Evolutionary conservation across 2,329 filamentous ascomycete species (phyloP).

Genomic region (Sporothrix globosa): DNA sequence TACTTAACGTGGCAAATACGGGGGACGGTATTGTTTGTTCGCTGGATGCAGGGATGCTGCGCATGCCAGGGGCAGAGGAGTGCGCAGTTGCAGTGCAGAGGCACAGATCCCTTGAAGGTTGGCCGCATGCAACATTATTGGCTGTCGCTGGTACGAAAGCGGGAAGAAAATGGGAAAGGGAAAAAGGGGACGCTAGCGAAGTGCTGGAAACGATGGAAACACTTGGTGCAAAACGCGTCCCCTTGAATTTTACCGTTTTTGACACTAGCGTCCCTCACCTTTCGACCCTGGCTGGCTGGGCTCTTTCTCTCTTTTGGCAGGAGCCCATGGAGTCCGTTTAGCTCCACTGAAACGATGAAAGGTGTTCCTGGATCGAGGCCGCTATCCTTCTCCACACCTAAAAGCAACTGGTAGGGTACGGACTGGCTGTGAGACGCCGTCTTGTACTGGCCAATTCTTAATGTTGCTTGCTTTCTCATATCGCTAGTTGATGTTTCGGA

Average conservation of each 20-base stretch:
- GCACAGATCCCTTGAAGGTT: neutral
- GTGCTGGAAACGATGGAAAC: neutral
- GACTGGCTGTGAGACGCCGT: neutral
- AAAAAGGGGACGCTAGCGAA: slow-evolving; percentile 10
- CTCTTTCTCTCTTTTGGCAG: neutral
- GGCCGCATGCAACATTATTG: neutral
- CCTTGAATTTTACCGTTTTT: slow-evolving; percentile 25
- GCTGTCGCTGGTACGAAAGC: neutral
- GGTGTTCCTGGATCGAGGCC: slow-evolving; percentile 12
- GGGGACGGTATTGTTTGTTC: neutral
- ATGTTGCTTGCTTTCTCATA: too few species aligned
- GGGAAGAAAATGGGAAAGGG: neutral
- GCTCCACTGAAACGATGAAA: slow-evolving; percentile 8
- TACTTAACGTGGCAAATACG: neutral
- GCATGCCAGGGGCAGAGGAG: slow-evolving; percentile 21
- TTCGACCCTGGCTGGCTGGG: slow-evolving; percentile 2
- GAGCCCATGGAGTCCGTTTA: neutral
- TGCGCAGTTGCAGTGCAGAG: neutral
- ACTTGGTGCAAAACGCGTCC: slow-evolving; percentile 29
- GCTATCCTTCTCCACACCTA: neutral
- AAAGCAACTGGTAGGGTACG: too few species aligned
- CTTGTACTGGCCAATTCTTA: too few species aligned
- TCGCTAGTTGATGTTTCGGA: too few species aligned
- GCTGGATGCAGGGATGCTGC: slow-evolving; percentile 21
- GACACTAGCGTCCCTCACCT: slow-evolving; percentile 12